Base-by-base conservation (phyloP, 2,329 filamentous ascomycete genomes). In the Atkinsonella hypoxylon region DNA sequence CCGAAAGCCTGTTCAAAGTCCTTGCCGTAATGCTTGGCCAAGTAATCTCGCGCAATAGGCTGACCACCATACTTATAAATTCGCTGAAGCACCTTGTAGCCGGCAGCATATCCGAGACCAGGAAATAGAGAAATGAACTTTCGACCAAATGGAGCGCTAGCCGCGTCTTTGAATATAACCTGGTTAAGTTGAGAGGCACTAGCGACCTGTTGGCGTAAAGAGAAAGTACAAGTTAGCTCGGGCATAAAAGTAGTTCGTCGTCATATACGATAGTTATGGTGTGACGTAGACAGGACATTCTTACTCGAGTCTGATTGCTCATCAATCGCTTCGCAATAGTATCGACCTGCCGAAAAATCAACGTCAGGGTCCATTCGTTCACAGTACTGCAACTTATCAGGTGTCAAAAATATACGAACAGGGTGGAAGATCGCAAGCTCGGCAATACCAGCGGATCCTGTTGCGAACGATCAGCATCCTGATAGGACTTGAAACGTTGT, bases 21-120 rank as follows among this genome's bases (percentile, higher is more conserved):
- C 60, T 80, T 77, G 59, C 87, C 85, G 65, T 95, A 84, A 76
- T 97, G 78, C 64, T 78, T 71, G 48, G 79, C 78, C 48, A 98
- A 79, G 70, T 85, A 96, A 71, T 98, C 93, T 50, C 91, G 85
- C 39, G 88, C 90, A 61, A 96, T 87, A 43, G 93, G 93, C 75
- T 98, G 93, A 47, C 93, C 93, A 58, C 93, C 93, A 65, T 96
- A 98, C 75, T 98, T 98, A 80, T 98, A 98, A 66, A 98, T 82
- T 68, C 93, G 79, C 79, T 98, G 93, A 51, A 95, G 81, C 55
- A 97, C 77, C 79, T 98, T 98, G 78, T 98, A 98, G 55, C 90
- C 90, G 51, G 93, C 93, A 52, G 93, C 93, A 69, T 98, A 98
- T 64, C 93, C 93, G 54, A 98, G 80, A 64, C 93, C 93, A 32